These are phyloP conservation scores for Fusarium coicis DNA, from an alignment of 2,329 filamentous ascomycete species.

Conservation along the genomic window DNA sequence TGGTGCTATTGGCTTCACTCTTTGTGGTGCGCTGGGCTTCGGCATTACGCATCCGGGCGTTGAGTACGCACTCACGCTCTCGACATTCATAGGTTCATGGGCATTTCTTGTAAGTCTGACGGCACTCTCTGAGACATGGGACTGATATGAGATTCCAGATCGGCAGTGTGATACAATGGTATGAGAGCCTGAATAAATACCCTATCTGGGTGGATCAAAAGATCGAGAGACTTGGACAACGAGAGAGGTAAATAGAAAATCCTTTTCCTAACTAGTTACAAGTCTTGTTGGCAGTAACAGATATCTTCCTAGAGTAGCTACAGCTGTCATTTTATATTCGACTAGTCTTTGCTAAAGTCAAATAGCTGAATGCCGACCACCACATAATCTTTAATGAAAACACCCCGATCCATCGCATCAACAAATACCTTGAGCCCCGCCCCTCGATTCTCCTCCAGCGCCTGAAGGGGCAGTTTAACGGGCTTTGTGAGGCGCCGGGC, in stretches of 20 bases:
- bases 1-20: slow-evolving; percentile 71
- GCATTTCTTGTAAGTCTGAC: slow-evolving; percentile 53
- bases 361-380: background rate
- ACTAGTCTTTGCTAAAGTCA: background rate
- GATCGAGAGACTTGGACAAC: background rate
- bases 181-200: background rate
- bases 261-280: background rate
- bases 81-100: slow-evolving; percentile 62
- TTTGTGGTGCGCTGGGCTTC: slow-evolving; percentile 68
- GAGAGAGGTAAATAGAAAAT: background rate
- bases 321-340: background rate
- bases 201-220: background rate
- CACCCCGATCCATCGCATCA: background rate
- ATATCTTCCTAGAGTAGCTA: background rate
- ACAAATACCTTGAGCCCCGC: background rate
- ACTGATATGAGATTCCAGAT: background rate
- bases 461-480: background rate
- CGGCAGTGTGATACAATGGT: slow-evolving; percentile 6
- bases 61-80: slow-evolving; percentile 59
- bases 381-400: background rate
- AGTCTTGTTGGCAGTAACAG: background rate
- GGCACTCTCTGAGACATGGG: no score
- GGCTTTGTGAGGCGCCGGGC: background rate
- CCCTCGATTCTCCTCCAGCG: background rate
- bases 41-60: slow-evolving; percentile 49